Evolutionary conservation across 768 basidiomycete genomes (phyloP), one percentile per base, ranked within the genome.

Genomic region (Sarcomyxa edulis): DNA sequence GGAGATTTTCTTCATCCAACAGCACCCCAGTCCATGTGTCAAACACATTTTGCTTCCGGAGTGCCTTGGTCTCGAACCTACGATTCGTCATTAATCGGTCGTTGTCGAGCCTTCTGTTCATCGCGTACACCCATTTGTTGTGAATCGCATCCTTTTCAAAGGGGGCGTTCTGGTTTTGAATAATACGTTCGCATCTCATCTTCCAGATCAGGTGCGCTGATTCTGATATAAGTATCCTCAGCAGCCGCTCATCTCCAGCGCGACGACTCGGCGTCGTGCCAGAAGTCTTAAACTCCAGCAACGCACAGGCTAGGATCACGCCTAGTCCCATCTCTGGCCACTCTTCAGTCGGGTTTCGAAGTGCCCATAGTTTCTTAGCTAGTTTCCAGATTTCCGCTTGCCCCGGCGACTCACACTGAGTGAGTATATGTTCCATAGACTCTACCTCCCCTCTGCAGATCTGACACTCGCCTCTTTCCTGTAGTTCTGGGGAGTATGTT

Each of bases 401-500:
- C 0, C 53, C 54, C 1, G 46, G 39, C 1, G 37, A 42, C 32
- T 23, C 23, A 33, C 62, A 64, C 15, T 58, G 37, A 0, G 37
- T 43, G 1, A 62, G 46, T 5, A 61, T 60, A 31, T 65, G 61
- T 7, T 53, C 48, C 43, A 64, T 48, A 7, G 51, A 24, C 32
- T 63, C 62, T 9, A 8, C 38, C 1, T 19, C n/a, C n/a, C n/a
- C 39, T 0, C 25, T 19, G 22, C 56, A 56, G 1, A 32, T 23
- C 0, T 8, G 20, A 41, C 60, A 61, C 4, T 10, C 18, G 40
- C 40, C 23, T 42, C 24, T 1, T 30, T 4, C 34, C 49, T 42
- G 15, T 10, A 46, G 11, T 28, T 45, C 6, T 37, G 39, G 12
- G 55, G 50, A 18, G 25, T 22, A 38, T 15, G 16, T 9, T 14